Percentiles rank a stretch among this genome's conserved stretches.
These are phyloP conservation scores for Butyriboletus loyo DNA, from an alignment of 768 basidiomycete genomes.

Conservation along the genomic window DNA sequence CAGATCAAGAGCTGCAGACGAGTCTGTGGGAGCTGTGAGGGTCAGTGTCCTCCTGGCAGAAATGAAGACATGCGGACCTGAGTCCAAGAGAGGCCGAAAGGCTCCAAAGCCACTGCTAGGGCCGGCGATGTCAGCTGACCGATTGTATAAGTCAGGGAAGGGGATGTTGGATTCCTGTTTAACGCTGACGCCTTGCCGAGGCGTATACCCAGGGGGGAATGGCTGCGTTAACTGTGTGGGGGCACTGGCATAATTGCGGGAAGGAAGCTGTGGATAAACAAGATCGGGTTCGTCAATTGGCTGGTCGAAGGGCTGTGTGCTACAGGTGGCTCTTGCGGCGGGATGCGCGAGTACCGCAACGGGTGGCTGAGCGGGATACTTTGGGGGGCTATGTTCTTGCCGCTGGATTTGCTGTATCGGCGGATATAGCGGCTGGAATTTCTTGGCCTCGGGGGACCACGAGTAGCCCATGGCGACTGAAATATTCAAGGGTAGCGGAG, in stretches of 20 bases:
- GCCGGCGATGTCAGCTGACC: constrained; percentile 21
- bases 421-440: constrained; percentile 36
- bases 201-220: constrained; percentile 22
- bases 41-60: constrained; percentile 3
- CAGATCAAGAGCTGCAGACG: constrained; percentile 22
- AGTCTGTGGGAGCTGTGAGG: constrained; percentile 19
- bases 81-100: constrained; percentile 22
- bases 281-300: constrained; percentile 29
- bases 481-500: constrained; percentile 31
- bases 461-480: constrained; percentile 33
- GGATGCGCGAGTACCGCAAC: constrained; percentile 9
- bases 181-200: constrained; percentile 20
- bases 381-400: constrained; percentile 22
- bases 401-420: constrained; percentile 30
- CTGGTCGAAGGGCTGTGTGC: constrained; percentile 20
- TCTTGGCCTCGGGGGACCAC: constrained; percentile 32
- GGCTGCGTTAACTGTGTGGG: constrained; percentile 18
- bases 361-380: constrained; percentile 17
- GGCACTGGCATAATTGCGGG: constrained; percentile 23
- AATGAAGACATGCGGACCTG: constrained; percentile 25
- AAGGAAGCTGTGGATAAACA: constrained; percentile 20
- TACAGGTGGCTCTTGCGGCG: constrained; percentile 13
- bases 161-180: constrained; percentile 30
- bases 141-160: constrained; percentile 26
- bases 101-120: constrained; percentile 21